Evolutionary conservation across 257 asterid genomes (phyloP).

Genomic region (Leonotis leonurus): DNA sequence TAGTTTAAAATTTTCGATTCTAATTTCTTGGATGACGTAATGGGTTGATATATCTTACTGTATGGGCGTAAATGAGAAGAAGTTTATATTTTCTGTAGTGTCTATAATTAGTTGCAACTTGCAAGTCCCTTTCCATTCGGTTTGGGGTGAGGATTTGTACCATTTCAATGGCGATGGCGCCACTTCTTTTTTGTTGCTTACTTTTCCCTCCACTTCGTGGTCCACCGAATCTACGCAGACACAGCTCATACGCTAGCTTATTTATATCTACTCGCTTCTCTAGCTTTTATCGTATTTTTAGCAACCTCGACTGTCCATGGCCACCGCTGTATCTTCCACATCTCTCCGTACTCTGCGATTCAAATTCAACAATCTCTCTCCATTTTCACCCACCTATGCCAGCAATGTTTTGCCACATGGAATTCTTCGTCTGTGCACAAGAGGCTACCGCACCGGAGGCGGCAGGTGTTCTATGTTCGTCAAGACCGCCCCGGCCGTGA

Average conservation of each 20-base stretch:
- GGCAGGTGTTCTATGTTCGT: conserved; percentile 23
- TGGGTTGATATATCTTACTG: too few relatives aligned
- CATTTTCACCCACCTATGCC: conserved; percentile 14
- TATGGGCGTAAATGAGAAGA: too few relatives aligned
- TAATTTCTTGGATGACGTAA: too few relatives aligned
- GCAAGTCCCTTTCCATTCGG: too few relatives aligned
- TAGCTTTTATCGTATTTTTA: background rate
- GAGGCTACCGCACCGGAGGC: background rate
- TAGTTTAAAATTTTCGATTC: too few relatives aligned
- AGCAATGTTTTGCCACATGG: conserved; percentile 15
- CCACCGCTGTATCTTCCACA: conserved; percentile 16
- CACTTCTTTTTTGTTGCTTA: background rate
- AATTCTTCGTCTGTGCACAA: conserved; percentile 10
- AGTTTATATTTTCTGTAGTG: too few relatives aligned
- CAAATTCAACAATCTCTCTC: conserved; percentile 8
- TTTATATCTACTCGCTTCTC: background rate
- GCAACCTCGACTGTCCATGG: conserved; percentile 10
- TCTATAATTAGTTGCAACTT: too few relatives aligned
- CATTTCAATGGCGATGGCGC: too few relatives aligned
- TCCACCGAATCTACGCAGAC: background rate
- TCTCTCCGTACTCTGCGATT: conserved; percentile 18
- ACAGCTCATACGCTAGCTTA: too few relatives aligned
- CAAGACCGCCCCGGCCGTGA: conserved; percentile 22
- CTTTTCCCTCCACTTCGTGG: background rate
- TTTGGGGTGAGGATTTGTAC: too few relatives aligned